Evolutionary conservation across 345 rosid genomes (phyloP).

Genomic region (Hibiscus tridactylites): DNA sequence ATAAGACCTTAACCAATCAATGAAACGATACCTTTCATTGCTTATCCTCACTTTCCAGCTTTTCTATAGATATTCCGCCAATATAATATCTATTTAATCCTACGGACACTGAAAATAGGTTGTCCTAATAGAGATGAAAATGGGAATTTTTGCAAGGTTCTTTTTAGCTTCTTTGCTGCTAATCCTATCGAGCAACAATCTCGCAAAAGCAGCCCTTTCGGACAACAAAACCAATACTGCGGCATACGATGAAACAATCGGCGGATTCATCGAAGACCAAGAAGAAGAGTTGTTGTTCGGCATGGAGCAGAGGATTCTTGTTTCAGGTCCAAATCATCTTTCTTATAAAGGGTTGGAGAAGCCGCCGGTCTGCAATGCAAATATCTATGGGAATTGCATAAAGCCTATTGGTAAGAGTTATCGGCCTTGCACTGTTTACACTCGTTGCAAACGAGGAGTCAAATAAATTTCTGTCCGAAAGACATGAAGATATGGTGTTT

Average conservation of each 20-base stretch:
- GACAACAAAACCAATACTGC: neutral
- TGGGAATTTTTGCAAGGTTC: neutral
- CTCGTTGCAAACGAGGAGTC: slow-evolving; percentile 4
- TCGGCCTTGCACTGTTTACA: neutral
- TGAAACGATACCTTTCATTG: neutral
- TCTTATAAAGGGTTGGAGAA: neutral
- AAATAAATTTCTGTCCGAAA: neutral
- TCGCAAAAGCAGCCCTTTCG: neutral
- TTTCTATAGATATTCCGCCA: neutral
- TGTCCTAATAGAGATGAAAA: neutral
- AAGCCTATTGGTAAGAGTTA: neutral
- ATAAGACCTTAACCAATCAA: neutral
- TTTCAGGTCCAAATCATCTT: neutral
- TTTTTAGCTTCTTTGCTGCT: neutral
- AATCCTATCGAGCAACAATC: neutral
- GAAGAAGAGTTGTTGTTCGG: neutral
- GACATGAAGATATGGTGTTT: neutral
- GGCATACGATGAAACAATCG: neutral
- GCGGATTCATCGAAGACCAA: neutral
- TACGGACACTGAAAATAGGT: neutral
- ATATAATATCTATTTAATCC: neutral
- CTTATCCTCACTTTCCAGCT: neutral
- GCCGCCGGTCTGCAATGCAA: slow-evolving; percentile 1
- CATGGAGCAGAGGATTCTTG: neutral
- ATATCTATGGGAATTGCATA: neutral